Conservation (phyloP, 306 rosid species). For the Inga laurina region DNA sequence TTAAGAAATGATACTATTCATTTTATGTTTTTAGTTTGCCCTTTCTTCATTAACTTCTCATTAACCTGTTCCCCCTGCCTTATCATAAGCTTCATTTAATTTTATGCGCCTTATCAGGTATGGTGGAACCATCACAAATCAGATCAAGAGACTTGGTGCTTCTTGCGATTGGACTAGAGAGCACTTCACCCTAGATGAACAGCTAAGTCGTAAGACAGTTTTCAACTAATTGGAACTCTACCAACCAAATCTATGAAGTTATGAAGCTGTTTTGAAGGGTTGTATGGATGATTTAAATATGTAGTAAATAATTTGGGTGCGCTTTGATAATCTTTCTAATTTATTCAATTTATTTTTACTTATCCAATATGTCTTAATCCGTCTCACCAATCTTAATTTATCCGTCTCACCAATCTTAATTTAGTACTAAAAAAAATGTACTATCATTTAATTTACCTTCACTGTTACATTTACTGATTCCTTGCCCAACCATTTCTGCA, state of each 20-base stretch:
- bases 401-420: conserved; percentile 21
- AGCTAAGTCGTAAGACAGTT: conserved; percentile 97
- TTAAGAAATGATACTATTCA: neutral
- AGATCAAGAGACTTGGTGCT: conserved; percentile 98
- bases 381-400: conserved; percentile 14
- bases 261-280: neutral
- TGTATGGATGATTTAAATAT: conserved; percentile 5
- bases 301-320: conserved; percentile 9
- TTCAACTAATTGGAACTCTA: conserved; percentile 49
- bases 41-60: conserved; percentile 5
- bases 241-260: conserved; percentile 26
- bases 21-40: conserved; percentile 11
- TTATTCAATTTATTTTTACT: neutral
- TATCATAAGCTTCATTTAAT: conserved; percentile 16
- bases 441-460: conserved; percentile 17
- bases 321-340: neutral
- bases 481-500: conserved; percentile 46
- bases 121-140: conserved; percentile 94
- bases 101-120: conserved; percentile 50
- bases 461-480: conserved; percentile 42
- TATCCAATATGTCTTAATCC: conserved; percentile 16
- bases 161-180: conserved; percentile 98
- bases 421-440: neutral
- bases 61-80: conserved; percentile 19
- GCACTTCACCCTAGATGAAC: conserved; percentile 96